These are phyloP conservation scores for Globisporangium barbulae DNA, from an alignment of 352 stramenopile species.

Conservation along the genomic window DNA sequence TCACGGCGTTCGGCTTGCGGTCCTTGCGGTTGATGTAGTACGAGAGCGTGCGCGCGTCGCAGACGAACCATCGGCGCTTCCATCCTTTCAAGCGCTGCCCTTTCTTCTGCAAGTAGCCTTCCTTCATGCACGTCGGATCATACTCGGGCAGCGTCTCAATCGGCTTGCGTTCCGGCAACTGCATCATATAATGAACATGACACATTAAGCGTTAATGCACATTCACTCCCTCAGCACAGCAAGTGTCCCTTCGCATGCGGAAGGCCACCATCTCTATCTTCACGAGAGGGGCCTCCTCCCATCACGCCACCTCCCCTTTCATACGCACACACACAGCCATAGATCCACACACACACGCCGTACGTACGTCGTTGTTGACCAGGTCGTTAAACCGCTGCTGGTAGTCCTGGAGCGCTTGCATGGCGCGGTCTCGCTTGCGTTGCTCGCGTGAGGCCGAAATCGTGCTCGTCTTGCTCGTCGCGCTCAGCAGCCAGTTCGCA, in stretches of 20 bases:
- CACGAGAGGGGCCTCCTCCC: neutral
- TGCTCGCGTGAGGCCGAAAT: conserved; percentile 19
- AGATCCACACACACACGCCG: neutral
- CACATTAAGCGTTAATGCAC: neutral
- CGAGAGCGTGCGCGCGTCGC: conserved; percentile 70
- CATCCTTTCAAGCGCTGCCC: conserved; percentile 77
- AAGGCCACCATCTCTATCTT: neutral
- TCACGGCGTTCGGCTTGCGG: conserved; percentile 78
- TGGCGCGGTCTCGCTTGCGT: conserved; percentile 49
- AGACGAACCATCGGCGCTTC: conserved; percentile 87
- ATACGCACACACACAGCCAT: conserved; percentile 11
- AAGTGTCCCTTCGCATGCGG: too few species aligned
- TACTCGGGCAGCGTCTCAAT: conserved; percentile 46
- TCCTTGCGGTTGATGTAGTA: conserved; percentile 85
- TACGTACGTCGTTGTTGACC: conserved; percentile 64
- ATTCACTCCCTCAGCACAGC: too few species aligned
- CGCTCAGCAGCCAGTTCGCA: neutral
- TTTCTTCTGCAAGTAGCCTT: conserved; percentile 85
- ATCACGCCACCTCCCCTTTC: neutral
- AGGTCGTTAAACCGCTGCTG: conserved; percentile 78
- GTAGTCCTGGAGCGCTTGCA: conserved; percentile 76
- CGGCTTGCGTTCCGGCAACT: conserved; percentile 61
- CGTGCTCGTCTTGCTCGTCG: neutral
- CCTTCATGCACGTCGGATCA: conserved; percentile 70
- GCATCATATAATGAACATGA: neutral